Base-by-base conservation (phyloP, 805 yeast species). In the Metschnikowia picachoensis region DNA sequence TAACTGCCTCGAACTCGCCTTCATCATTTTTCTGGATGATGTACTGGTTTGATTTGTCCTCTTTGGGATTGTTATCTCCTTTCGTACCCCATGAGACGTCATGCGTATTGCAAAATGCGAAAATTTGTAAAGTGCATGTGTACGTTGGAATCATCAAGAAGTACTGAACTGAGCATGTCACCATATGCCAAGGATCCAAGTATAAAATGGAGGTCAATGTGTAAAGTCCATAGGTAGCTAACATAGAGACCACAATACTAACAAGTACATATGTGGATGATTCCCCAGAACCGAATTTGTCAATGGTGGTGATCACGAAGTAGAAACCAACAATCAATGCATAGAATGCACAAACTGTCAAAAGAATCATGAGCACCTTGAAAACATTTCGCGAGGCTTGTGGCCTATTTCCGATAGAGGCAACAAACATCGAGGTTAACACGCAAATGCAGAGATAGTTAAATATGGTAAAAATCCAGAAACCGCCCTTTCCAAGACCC, bases 51-150 rank as follows among this genome's bases (percentile, higher is more conserved):
- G 84, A 72, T 50, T 79, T 85, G 52, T 80, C 79, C 15, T 80
- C 78, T 33, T 65, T 62, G 38, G 81, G 85, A 49, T 78, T 79
- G 52, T 84, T 86, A 50, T 91, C 97, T 55, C 99, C 99, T 64
- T 92, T 92, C 2, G 99, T 92, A 67, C 99, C 99, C 99, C 99
- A 92, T 0, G 97, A 87, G 41, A 94, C 96, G 73, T 92, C 99
- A 68, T 92, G 98, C 3, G 97, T 92, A 65, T 92, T 92, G 72
- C 99, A 92, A 67, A 92, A 90, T 1, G 99, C 97, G 70, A 90
- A 92, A 48, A 94, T 90, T 67, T 92, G 97, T 47, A 92, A 72
- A 2, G 96, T 84, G 68, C 96, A 88, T 4, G 95, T 86, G 64
- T 90, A 92, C 0, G 95, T 84, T 25, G 99, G 98, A 43, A 92